Conservation (phyloP, 2,329 filamentous ascomycete species). For the Colletotrichum horii region DNA sequence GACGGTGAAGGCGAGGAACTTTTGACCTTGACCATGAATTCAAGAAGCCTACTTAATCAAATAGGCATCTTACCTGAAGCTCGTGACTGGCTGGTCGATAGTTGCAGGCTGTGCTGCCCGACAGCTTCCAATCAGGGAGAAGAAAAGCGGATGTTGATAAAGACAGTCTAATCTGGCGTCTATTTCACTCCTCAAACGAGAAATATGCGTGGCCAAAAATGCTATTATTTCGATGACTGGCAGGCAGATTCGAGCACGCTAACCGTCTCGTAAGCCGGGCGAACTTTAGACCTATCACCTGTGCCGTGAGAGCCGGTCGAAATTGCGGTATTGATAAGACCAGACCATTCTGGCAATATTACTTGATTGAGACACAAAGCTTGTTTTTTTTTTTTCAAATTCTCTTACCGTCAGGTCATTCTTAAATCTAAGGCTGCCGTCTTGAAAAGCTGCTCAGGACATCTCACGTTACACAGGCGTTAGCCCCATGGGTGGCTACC, state of each 20-base stretch:
- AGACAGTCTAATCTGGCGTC: not conserved
- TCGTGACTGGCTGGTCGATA: not conserved
- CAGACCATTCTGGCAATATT: not conserved
- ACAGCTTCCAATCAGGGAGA: not conserved
- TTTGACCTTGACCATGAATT: not conserved
- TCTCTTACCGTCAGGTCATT: not conserved
- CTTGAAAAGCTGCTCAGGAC: not conserved
- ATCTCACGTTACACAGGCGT: not conserved
- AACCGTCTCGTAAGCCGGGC: not conserved
- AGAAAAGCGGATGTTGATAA: not conserved
- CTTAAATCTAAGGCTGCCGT: not conserved
- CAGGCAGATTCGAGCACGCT: not conserved
- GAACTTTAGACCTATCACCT: not conserved
- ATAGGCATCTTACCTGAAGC: not conserved
- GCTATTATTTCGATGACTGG: not conserved
- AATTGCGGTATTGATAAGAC: not conserved
- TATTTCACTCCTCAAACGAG: not conserved
- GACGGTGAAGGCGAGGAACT: not conserved
- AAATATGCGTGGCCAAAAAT: not conserved
- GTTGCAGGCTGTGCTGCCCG: not conserved
- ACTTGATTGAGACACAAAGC: not conserved
- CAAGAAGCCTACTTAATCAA: not conserved
- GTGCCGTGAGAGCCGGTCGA: not conserved
- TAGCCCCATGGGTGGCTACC: not conserved
- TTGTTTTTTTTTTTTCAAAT: rapidly evolving